These are phyloP conservation scores for Botryotinia convoluta DNA, from an alignment of 2,329 filamentous ascomycete genomes.

Conservation along the genomic window DNA sequence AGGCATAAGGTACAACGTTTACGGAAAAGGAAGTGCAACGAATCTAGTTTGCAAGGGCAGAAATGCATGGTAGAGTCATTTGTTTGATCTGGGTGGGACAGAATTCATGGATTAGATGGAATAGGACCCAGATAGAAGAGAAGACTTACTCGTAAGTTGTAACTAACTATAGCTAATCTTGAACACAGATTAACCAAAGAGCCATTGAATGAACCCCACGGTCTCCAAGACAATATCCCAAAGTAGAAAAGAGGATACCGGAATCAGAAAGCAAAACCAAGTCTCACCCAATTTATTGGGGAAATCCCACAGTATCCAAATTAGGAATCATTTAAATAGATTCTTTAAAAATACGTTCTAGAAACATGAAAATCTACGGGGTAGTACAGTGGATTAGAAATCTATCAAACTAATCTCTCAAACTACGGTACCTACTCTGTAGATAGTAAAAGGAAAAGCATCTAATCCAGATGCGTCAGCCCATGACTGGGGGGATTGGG, in stretches of 20 bases:
- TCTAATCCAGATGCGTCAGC: neutral
- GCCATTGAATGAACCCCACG: neutral
- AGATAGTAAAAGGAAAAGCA: neutral
- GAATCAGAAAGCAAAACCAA: conserved; percentile 6
- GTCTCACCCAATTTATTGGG: conserved; percentile 6
- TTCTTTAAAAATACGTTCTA: conserved; percentile 12
- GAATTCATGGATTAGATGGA: conserved; percentile 1
- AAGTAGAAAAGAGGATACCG: conserved; percentile 1
- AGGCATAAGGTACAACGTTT: neutral
- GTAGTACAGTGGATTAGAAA: neutral
- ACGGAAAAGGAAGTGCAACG: neutral
- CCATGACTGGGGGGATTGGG: neutral
- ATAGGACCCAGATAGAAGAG: neutral
- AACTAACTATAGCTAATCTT: neutral
- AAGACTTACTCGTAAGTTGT: neutral
- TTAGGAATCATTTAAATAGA: conserved; percentile 14
- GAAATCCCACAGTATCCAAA: neutral
- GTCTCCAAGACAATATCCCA: conserved; percentile 4
- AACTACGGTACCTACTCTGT: neutral
- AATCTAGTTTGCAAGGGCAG: neutral
- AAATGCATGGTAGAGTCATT: conserved; percentile 4
- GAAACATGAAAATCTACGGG: conserved; percentile 16
- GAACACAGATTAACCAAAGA: neutral
- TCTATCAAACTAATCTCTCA: too few species aligned
- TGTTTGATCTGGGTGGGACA: neutral